Evolutionary conservation across 192 early-diverging fungal species (phyloP).

Genomic region (Lobosporangium transversale): DNA sequence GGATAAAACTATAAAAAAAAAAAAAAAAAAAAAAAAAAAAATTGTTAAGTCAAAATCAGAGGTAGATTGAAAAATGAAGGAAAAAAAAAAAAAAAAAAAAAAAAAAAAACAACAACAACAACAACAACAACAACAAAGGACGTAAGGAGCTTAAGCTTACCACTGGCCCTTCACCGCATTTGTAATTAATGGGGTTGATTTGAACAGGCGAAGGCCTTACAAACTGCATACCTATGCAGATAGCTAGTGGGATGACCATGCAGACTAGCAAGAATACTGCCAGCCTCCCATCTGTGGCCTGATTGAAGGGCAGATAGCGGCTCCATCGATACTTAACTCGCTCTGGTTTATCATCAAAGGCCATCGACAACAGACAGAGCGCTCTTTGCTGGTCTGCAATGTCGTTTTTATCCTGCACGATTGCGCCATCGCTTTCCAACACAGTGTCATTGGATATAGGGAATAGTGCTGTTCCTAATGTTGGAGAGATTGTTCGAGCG

Average conservation of each 20-base stretch:
- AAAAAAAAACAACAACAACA: too few relatives aligned
- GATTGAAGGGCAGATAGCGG: constrained; percentile 41
- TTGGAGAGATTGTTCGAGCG: background rate
- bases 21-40: background rate
- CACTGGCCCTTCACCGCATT: constrained; percentile 41
- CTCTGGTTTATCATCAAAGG: background rate
- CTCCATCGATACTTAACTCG: constrained; percentile 19
- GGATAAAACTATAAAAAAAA: constrained; percentile 35
- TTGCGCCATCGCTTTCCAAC: too few relatives aligned
- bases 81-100: too few relatives aligned
- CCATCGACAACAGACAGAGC: background rate
- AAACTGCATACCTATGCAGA: constrained; percentile 47
- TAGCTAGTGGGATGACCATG: constrained; percentile 14
- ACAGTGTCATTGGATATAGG: constrained; percentile 6
- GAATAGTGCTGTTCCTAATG: constrained; percentile 2
- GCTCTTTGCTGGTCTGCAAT: too few relatives aligned
- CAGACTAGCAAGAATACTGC: constrained; percentile 20
- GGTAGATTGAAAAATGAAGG: too few relatives aligned
- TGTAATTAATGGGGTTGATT: constrained; percentile 33
- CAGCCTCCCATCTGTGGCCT: constrained; percentile 33
- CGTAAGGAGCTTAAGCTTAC: too few relatives aligned
- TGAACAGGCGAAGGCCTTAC: constrained; percentile 45
- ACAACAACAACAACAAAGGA: too few relatives aligned
- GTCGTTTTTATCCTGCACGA: background rate
- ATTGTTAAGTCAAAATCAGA: background rate